Evolutionary conservation across 2,329 filamentous ascomycete species (phyloP).

Genomic region (Seiridium cupressi): DNA sequence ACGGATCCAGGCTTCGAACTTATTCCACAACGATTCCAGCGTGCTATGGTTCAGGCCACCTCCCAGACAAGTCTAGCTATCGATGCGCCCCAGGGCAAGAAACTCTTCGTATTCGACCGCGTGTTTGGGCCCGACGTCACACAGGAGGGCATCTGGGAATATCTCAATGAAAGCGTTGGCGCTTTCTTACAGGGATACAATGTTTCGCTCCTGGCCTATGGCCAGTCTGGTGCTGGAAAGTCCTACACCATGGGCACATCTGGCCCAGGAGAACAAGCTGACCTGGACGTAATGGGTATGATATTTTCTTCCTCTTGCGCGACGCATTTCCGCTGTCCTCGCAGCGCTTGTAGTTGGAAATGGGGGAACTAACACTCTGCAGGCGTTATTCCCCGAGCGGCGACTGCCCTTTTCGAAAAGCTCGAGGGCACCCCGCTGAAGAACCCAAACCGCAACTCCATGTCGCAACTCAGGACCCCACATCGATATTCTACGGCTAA

Average conservation of each 20-base stretch:
- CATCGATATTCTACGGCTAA: constrained; percentile 66
- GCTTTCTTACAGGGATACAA: constrained; percentile 97
- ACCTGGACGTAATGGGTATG: constrained; percentile 76
- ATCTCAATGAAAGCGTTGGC: constrained; percentile 83
- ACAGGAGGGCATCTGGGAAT: constrained; percentile 93
- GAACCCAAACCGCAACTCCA: constrained; percentile 59
- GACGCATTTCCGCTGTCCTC: neutral
- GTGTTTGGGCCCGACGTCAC: constrained; percentile 82
- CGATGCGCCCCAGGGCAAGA: constrained; percentile 87
- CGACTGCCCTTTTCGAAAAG: constrained; percentile 82
- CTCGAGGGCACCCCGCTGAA: constrained; percentile 55
- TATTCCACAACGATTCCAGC: constrained; percentile 92
- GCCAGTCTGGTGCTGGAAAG: constrained; percentile 95
- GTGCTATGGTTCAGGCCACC: constrained; percentile 86
- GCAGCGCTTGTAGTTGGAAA: neutral
- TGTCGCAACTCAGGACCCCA: constrained; percentile 78
- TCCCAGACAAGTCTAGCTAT: constrained; percentile 83
- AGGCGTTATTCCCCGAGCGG: constrained; percentile 96
- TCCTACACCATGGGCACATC: constrained; percentile 99
- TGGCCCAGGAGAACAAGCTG: constrained; percentile 72
- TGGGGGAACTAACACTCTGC: constrained; percentile 5
- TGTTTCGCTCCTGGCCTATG: constrained; percentile 94
- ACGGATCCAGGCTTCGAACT: constrained; percentile 91
- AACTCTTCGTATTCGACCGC: constrained; percentile 94
- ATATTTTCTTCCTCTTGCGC: constrained; percentile 11